phyloP scores from a whole-genome alignment of 306 rosid species.

The Pachyrhizus erosus region DNA sequence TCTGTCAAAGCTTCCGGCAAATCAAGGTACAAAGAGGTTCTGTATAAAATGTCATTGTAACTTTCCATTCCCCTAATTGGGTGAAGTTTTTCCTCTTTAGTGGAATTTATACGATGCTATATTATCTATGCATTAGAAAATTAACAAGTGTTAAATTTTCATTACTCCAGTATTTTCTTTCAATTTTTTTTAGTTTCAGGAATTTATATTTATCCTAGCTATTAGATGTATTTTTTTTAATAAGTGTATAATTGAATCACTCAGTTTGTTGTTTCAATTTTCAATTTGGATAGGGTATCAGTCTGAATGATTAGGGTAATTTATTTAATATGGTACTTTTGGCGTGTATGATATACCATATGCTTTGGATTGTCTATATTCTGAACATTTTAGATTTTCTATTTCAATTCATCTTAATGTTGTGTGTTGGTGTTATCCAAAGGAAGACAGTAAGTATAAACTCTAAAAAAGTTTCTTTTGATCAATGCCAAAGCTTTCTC shows the following conservation, averaged over 20 bases:
- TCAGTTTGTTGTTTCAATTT: constrained; percentile 13
- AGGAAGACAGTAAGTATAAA: neutral
- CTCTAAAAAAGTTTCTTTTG: neutral
- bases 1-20: constrained; percentile 77
- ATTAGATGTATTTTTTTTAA: constrained; percentile 26
- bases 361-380: constrained; percentile 19
- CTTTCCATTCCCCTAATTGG: constrained; percentile 40
- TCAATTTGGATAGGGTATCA: neutral
- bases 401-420: constrained; percentile 1
- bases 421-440: neutral
- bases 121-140: constrained; percentile 11
- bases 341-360: neutral
- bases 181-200: neutral
- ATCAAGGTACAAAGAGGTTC: constrained; percentile 81
- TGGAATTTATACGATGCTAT: constrained; percentile 16
- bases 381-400: neutral
- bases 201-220: neutral
- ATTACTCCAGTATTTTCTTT: neutral
- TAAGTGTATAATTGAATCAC: constrained; percentile 2
- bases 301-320: neutral
- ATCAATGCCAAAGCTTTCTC: constrained; percentile 1
- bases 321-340: neutral
- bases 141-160: neutral
- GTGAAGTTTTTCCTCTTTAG: constrained; percentile 29
- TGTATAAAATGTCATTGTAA: constrained; percentile 53